Evolutionary conservation across 2,329 filamentous ascomycete genomes (phyloP).

Genomic region (Coniochaeta ligniaria): DNA sequence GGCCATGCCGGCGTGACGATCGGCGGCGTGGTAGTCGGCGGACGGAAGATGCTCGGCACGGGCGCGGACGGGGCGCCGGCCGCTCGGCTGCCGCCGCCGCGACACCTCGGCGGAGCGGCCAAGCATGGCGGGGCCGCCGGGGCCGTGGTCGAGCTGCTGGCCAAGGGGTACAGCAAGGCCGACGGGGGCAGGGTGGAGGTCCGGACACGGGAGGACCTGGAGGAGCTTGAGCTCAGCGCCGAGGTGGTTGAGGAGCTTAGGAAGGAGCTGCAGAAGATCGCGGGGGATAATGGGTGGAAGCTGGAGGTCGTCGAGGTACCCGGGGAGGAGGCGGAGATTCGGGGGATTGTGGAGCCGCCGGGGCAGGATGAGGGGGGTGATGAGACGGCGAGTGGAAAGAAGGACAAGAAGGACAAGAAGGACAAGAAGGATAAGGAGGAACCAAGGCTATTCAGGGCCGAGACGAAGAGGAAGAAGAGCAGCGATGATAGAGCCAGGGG

Average conservation of each 20-base stretch:
- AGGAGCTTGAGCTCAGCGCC: conserved; percentile 58
- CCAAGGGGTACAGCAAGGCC: conserved; percentile 36
- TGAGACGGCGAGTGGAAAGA: conserved; percentile 7
- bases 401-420: conserved; percentile 6
- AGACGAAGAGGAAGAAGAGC: conserved; percentile 19
- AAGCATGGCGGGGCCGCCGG: conserved; percentile 9
- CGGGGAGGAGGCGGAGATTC: conserved; percentile 52
- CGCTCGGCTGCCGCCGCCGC: conserved; percentile 36
- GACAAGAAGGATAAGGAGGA: conserved; percentile 12
- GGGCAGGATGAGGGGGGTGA: conserved; percentile 34
- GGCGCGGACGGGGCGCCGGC: conserved; percentile 40
- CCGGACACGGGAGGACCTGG: conserved; percentile 59
- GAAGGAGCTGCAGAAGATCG: conserved; percentile 60
- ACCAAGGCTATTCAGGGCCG: conserved; percentile 7
- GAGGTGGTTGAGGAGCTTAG: conserved; percentile 63
- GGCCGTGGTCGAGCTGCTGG: conserved; percentile 35
- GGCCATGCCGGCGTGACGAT: conserved; percentile 31
- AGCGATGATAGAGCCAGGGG: conserved; percentile 8
- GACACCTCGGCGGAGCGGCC: conserved; percentile 15
- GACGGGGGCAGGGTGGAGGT: conserved; percentile 56
- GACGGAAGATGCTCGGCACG: conserved; percentile 37
- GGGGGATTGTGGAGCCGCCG: conserved; percentile 59
- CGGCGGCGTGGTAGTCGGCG: conserved; percentile 47
- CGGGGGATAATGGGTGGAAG: conserved; percentile 68
- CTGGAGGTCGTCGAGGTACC: conserved; percentile 71